These are phyloP conservation scores for Penicillium parvum DNA, from an alignment of 495 filamentous ascomycete genomes.

Conservation along the genomic window DNA sequence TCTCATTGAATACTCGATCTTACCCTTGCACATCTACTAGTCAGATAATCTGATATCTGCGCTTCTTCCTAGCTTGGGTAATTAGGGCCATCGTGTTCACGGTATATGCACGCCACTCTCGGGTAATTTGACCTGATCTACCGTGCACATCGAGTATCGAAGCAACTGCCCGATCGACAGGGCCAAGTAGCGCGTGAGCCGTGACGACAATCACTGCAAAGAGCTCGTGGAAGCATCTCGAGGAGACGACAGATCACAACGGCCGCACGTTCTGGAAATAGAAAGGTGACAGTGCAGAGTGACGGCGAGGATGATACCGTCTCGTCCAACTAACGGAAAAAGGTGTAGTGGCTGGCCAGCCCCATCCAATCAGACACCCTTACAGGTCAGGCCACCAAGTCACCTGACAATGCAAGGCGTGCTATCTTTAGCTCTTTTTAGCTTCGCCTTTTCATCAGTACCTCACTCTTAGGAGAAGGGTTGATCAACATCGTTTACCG, in stretches of 20 bases:
- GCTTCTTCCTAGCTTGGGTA: neutral
- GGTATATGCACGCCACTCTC: neutral
- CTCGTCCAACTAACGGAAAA: too few species aligned
- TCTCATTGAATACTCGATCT: too few species aligned
- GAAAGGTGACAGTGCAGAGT: conserved; percentile 40
- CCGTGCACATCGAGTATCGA: neutral
- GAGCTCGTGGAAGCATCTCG: neutral
- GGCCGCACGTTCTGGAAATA: conserved; percentile 7
- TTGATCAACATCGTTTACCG: too few species aligned
- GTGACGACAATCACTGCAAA: conserved; percentile 1
- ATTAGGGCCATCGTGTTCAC: neutral
- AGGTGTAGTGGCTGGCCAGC: neutral
- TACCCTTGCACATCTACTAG: too few species aligned
- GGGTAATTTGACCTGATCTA: conserved; percentile 1
- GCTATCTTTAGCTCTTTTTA: conserved; percentile 35
- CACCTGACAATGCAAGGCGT: conserved; percentile 37
- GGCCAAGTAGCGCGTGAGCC: conserved; percentile 2
- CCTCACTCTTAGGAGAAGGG: too few species aligned
- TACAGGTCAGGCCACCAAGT: conserved; percentile 33
- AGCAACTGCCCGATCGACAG: conserved; percentile 18
- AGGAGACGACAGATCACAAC: too few species aligned
- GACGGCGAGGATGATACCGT: conserved; percentile 21
- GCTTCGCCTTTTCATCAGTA: neutral
- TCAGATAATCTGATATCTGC: too few species aligned
- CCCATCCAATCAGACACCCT: conserved; percentile 28